Conservation (phyloP, 2,329 filamentous ascomycete genomes). For the Arthrobotrys conoides region DNA sequence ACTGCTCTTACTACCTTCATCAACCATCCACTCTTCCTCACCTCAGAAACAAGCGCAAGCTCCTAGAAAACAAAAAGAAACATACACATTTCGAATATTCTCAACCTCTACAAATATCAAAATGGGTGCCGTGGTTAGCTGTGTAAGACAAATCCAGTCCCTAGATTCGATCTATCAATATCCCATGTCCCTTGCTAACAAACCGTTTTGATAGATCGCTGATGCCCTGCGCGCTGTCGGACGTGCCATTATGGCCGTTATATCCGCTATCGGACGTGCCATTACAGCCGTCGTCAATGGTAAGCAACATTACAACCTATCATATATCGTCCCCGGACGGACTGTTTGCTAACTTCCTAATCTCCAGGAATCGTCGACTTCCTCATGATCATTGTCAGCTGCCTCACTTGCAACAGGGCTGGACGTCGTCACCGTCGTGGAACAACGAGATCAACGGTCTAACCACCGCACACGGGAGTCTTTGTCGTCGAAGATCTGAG, state of each 20-base stretch:
- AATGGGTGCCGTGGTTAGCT: slow-evolving; percentile 58
- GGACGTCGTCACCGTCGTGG: slow-evolving; percentile 33
- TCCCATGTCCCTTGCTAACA: not conserved
- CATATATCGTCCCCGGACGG: not conserved
- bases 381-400: slow-evolving; percentile 60
- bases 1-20: not conserved
- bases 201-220: slow-evolving; percentile 23
- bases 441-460: slow-evolving; percentile 42
- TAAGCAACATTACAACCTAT: slow-evolving; percentile 15
- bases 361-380: slow-evolving; percentile 49
- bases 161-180: not conserved
- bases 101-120: slow-evolving; percentile 11
- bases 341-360: not conserved
- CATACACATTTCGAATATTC: not conserved
- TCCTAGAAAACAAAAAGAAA: not conserved
- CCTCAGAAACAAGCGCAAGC: not conserved
- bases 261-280: slow-evolving; percentile 48
- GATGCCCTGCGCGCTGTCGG: slow-evolving; percentile 51
- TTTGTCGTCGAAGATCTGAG: not conserved
- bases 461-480: slow-evolving; percentile 30
- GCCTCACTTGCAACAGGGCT: slow-evolving; percentile 57
- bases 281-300: slow-evolving; percentile 58
- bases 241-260: slow-evolving; percentile 57
- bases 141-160: slow-evolving; percentile 22
- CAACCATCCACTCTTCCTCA: not conserved